A percentile compares a stretch with the other conserved stretches of the same genome.
Conservation (phyloP, 495 filamentous ascomycete genomes). For the Mytilinidion resinicola region DNA sequence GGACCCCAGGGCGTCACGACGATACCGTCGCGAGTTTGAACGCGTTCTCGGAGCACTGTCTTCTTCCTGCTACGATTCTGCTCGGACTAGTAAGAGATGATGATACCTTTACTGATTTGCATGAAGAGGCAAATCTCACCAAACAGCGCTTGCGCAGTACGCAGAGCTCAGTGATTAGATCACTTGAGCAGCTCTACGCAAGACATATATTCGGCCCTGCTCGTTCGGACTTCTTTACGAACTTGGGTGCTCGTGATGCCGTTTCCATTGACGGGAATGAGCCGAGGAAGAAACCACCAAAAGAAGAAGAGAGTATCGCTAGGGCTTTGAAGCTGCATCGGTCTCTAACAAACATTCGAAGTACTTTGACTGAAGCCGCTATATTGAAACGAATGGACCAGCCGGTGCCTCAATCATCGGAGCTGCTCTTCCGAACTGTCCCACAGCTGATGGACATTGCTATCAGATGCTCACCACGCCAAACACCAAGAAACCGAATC, state of each 20-base stretch:
- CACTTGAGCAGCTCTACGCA: constrained; percentile 58
- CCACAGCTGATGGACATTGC: constrained; percentile 31
- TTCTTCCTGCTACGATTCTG: constrained; percentile 10
- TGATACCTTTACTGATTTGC: not conserved
- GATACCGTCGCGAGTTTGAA: constrained; percentile 9
- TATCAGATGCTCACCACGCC: constrained; percentile 19
- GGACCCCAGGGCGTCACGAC: constrained; percentile 4
- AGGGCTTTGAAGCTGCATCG: constrained; percentile 4
- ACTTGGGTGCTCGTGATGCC: not conserved
- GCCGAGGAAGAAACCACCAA: too few relatives aligned
- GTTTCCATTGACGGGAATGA: not conserved
- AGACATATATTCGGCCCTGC: constrained; percentile 65
- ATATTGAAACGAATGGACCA: constrained; percentile 5
- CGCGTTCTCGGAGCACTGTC: constrained; percentile 26
- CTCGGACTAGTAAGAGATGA: constrained; percentile 6
- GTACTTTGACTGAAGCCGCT: constrained; percentile 19
- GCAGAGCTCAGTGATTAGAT: constrained; percentile 32
- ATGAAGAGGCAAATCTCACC: not conserved
- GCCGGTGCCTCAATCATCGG: constrained; percentile 5
- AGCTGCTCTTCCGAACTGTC: constrained; percentile 15
- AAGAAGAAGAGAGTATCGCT: not conserved
- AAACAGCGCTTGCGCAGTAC: not conserved
- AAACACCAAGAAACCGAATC: constrained; percentile 19
- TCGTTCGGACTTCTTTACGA: constrained; percentile 43
- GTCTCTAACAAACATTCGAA: constrained; percentile 11